Conservation (phyloP, 345 rosid species). For the Camelina sativa region DNA sequence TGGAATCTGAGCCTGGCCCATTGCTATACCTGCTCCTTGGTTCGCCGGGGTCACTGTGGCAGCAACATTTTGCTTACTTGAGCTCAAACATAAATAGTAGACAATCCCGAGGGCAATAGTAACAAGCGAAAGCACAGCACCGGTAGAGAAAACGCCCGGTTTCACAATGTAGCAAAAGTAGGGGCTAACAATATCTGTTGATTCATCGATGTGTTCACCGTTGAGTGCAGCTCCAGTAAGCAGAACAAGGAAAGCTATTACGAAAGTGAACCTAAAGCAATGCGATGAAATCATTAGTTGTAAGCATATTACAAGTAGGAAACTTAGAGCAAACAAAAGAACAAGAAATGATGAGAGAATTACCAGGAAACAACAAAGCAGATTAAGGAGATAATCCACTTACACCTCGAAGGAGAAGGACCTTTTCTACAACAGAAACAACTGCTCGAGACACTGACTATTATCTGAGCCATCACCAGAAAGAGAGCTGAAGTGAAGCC, state of each 20-base stretch:
- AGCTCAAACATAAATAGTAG: conserved; percentile 61
- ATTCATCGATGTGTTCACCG: conserved; percentile 60
- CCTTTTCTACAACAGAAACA: conserved; percentile 80
- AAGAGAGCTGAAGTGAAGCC: conserved; percentile 72
- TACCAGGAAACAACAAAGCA: conserved; percentile 88
- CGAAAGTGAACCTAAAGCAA: conserved; percentile 74
- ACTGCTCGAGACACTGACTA: conserved; percentile 62
- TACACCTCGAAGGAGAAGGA: conserved; percentile 56
- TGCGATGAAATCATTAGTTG: neutral
- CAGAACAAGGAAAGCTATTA: conserved; percentile 72
- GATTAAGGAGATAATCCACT: conserved; percentile 66
- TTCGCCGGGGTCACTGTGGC: conserved; percentile 42
- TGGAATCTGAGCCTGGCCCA: conserved; percentile 81
- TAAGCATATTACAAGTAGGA: neutral
- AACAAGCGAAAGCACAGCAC: conserved; percentile 63
- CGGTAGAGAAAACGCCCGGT: conserved; percentile 83
- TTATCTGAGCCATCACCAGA: conserved; percentile 71
- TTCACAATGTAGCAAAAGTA: conserved; percentile 81
- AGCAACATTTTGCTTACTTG: conserved; percentile 47
- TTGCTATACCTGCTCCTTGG: conserved; percentile 57
- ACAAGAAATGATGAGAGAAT: neutral
- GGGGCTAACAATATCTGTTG: conserved; percentile 46
- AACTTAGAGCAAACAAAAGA: neutral
- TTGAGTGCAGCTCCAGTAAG: conserved; percentile 84
- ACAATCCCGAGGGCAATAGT: conserved; percentile 68